phyloP scores from a whole-genome alignment of 1,284 basidiomycete species.

The Wolfiporia cocos region DNA sequence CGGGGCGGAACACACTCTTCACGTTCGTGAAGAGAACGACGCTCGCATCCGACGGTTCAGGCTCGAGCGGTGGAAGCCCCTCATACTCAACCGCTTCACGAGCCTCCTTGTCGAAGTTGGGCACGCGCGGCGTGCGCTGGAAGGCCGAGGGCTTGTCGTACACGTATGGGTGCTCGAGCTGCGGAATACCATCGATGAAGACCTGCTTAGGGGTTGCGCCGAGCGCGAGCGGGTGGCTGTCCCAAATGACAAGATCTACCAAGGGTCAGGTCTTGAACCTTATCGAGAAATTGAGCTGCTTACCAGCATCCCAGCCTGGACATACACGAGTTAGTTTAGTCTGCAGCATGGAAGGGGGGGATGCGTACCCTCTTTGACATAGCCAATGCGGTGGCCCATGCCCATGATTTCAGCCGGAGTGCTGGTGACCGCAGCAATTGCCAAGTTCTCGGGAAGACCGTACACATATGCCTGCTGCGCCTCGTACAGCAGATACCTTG shows the following conservation, averaged over 20 bases:
- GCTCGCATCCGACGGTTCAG: slow-evolving; percentile 28
- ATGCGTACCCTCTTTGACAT: slow-evolving; percentile 39
- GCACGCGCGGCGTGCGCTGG: slow-evolving; percentile 49
- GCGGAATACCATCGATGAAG: slow-evolving; percentile 63
- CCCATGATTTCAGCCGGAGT: slow-evolving; percentile 59
- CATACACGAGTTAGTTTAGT: neutral
- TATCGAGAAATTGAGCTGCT: neutral
- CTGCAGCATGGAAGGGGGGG: neutral
- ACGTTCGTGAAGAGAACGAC: slow-evolving; percentile 57
- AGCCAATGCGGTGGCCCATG: slow-evolving; percentile 62
- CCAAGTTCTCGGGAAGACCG: slow-evolving; percentile 36
- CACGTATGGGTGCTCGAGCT: slow-evolving; percentile 38
- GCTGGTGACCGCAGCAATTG: slow-evolving; percentile 56
- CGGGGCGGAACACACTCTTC: slow-evolving; percentile 32
- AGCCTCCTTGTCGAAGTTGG: slow-evolving; percentile 59
- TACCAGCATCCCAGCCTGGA: slow-evolving; percentile 30
- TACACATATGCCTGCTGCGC: slow-evolving; percentile 67
- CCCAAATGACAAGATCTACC: slow-evolving; percentile 83
- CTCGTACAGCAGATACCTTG: slow-evolving; percentile 63
- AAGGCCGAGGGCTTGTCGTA: slow-evolving; percentile 39
- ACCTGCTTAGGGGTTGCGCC: slow-evolving; percentile 69
- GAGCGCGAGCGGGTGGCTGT: slow-evolving; percentile 76
- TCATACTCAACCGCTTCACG: slow-evolving; percentile 47
- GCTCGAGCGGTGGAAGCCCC: slow-evolving; percentile 57
- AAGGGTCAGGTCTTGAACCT: neutral